phyloP scores from a whole-genome alignment of 164 flowering plant genomes.

The Sextonia rubra region DNA sequence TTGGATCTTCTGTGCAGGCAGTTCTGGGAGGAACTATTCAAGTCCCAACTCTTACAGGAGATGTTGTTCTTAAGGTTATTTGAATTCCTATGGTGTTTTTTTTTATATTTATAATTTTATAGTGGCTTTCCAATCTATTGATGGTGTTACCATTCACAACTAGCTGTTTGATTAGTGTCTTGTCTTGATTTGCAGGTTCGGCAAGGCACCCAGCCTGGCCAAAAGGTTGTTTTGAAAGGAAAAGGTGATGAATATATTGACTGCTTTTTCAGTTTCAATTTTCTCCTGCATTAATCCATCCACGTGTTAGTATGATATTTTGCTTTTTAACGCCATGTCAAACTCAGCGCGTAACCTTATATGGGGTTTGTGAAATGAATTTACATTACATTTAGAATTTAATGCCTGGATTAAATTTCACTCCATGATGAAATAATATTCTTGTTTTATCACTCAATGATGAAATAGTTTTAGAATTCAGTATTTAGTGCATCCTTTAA shows the following conservation, averaged over 20 bases:
- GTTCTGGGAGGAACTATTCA: conserved; percentile 93
- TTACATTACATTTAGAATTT: no score
- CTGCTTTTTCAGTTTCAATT: neutral
- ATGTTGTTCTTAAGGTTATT: conserved; percentile 88
- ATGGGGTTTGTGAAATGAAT: neutral
- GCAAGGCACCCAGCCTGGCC: conserved; percentile 95
- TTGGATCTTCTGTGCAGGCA: conserved; percentile 52
- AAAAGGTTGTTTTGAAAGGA: conserved; percentile 79
- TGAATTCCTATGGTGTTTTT: neutral
- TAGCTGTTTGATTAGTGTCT: neutral
- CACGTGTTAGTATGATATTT: neutral
- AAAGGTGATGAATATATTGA: conserved; percentile 53
- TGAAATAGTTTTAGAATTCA: neutral
- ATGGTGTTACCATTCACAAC: neutral
- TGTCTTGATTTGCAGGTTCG: conserved; percentile 56
- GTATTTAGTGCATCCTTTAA: neutral
- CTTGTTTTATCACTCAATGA: neutral
- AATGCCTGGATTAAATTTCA: no score
- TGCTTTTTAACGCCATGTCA: neutral
- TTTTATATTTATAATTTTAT: no score
- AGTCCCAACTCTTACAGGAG: conserved; percentile 93
- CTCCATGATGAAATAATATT: neutral
- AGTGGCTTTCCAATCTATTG: neutral
- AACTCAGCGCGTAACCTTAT: neutral
- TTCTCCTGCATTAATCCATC: neutral